Evolutionary conservation across 345 rosid species (phyloP).

Genomic region (Erodium maritimum): DNA sequence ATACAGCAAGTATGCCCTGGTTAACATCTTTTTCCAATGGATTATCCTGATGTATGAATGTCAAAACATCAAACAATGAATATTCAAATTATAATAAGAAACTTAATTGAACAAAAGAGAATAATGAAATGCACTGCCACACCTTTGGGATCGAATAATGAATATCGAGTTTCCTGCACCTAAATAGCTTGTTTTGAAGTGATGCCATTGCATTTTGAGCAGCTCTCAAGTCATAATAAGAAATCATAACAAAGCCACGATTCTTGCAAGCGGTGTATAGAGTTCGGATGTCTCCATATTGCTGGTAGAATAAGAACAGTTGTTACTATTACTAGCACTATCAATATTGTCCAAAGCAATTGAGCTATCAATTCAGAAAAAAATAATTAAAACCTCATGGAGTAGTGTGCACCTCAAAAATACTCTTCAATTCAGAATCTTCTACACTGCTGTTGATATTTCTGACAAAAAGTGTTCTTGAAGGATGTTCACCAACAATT

Average conservation of each 20-base stretch:
- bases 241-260: constrained; percentile 67
- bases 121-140: constrained; percentile 4
- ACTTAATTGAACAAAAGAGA: constrained; percentile 3
- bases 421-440: constrained; percentile 64
- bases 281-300: constrained; percentile 73
- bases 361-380: constrained; percentile 2
- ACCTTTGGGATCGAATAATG: constrained; percentile 80
- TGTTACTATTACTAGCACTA: constrained; percentile 4
- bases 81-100: background rate
- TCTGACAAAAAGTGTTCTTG: constrained; percentile 83
- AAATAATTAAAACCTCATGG: constrained; percentile 4
- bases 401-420: constrained; percentile 62
- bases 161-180: constrained; percentile 69
- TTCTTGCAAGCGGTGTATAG: constrained; percentile 74
- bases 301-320: constrained; percentile 31
- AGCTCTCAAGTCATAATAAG: constrained; percentile 88
- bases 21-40: constrained; percentile 24
- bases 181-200: constrained; percentile 55
- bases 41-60: constrained; percentile 14
- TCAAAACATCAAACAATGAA: constrained; percentile 6
- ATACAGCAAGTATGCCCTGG: constrained; percentile 22
- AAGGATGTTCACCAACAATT: constrained; percentile 45
- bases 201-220: constrained; percentile 63
- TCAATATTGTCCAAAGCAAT: constrained; percentile 5
- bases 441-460: constrained; percentile 61